Evolutionary conservation across 2,329 filamentous ascomycete species (phyloP), one percentile per base, ranked within the genome.

Genomic region (Colletotrichum truncatum): DNA sequence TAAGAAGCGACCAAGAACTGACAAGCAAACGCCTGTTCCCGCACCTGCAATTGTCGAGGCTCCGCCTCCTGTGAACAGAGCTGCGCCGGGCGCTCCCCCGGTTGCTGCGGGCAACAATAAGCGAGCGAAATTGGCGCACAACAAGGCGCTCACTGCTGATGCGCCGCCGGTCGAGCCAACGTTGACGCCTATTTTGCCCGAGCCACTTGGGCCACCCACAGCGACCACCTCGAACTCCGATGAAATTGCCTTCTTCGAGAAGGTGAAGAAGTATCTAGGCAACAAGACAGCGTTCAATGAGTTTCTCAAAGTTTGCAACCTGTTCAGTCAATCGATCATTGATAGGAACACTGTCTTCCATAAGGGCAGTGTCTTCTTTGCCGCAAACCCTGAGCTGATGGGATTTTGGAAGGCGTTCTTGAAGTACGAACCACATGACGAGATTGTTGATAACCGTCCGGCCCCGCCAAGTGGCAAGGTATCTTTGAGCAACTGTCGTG

Each of bases 251-350:
- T 98, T 98, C 80, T 99, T 99, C 72, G 96, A 99, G 67, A 91
- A 94, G 7, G 94, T 96, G 16, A 98, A 98, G 85, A 99, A 99
- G 79, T 95, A 91, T 73, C 93, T 99, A 63, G 90, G 91, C 67
- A 98, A 98, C 77, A 92, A 97, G 76, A 92, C 93, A 60, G 91
- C 91, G 3, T 97, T 97, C 86, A 94, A 93, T 72, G 96, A 99
- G 76, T 99, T 99, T 78, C 81, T 99, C 69, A 99, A 99, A 81
- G 88, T 99, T 6, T 96, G 95, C 82, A 99, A 98, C 71, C 85
- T 99, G 28, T 99, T 93, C 81, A 96, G 92, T 21, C 93, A 97
- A 72, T 94, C 97, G 70, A 86, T 99, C 53, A 97, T 99, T 67
- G 93, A 97, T 73, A 91, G 91, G 62, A 90, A 92, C 66, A 89